These are phyloP conservation scores for Venturia effusa DNA, from an alignment of 2,329 filamentous ascomycete species.

Conservation along the genomic window DNA sequence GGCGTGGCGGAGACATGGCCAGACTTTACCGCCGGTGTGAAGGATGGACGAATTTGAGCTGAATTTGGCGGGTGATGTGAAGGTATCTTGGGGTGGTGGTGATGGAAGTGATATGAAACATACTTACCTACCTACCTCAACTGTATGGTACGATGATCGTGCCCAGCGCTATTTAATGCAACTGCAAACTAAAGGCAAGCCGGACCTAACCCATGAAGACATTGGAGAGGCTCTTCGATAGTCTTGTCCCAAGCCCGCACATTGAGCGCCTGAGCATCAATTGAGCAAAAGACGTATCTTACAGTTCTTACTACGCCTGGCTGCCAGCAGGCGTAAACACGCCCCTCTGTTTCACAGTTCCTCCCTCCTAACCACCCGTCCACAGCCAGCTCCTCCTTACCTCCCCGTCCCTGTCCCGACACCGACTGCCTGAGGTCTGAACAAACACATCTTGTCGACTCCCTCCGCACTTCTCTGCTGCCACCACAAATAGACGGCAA, in stretches of 20 bases:
- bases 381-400: neutral
- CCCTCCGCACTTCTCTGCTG: neutral
- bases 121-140: too few relatives aligned
- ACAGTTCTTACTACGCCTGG: neutral
- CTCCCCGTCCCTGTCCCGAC: neutral
- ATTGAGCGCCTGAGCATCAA: neutral
- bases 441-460: neutral
- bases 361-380: neutral
- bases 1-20: neutral
- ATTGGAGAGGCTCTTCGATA: too few relatives aligned
- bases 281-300: neutral
- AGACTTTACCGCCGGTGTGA: neutral
- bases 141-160: too few relatives aligned
- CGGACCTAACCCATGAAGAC: too few relatives aligned
- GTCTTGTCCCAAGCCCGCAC: neutral
- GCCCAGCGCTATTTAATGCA: neutral
- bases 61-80: neutral
- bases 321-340: neutral
- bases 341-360: neutral
- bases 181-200: too few relatives aligned
- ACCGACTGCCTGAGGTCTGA: neutral
- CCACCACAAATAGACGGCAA: slow-evolving; percentile 1
- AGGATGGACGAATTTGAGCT: neutral
- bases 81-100: too few relatives aligned
- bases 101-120: neutral